Evolutionary conservation across 176 grass and related monocot species (phyloP).

Genomic region (Oryza glumipatula): DNA sequence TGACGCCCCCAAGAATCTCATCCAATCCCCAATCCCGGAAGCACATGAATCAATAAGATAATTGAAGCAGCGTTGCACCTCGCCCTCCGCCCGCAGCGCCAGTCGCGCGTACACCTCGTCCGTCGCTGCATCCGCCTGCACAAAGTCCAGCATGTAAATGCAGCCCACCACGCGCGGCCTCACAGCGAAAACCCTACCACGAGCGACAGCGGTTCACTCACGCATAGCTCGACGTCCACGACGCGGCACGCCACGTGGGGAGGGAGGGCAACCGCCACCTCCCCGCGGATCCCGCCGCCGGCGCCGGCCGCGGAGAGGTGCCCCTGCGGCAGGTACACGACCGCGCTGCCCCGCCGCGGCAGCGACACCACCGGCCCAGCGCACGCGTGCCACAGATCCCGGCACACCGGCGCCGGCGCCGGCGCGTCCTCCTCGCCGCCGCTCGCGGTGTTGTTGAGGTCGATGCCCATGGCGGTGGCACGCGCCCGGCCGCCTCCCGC

Average conservation of each 20-base stretch:
- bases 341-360: slow-evolving; percentile 72
- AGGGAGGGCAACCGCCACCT: slow-evolving; percentile 48
- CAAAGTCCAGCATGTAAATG: slow-evolving; percentile 23
- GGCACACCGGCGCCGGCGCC: slow-evolving; percentile 50
- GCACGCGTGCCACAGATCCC: slow-evolving; percentile 97
- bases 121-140: slow-evolving; percentile 88
- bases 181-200: background rate
- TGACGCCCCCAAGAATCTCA: background rate
- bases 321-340: slow-evolving; percentile 98
- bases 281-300: slow-evolving; percentile 12
- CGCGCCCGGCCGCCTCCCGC: background rate
- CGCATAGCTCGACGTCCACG: slow-evolving; percentile 83
- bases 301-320: slow-evolving; percentile 71
- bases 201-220: slow-evolving; percentile 47
- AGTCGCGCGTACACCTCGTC: slow-evolving; percentile 92
- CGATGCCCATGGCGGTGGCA: background rate
- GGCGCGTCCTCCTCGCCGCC: slow-evolving; percentile 44
- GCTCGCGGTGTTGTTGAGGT: background rate
- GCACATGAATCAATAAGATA: background rate
- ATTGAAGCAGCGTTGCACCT: slow-evolving; percentile 52
- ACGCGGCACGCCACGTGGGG: slow-evolving; percentile 94
- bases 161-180: background rate
- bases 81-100: slow-evolving; percentile 69
- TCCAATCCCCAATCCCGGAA: background rate
- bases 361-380: slow-evolving; percentile 79